Conservation (phyloP, 371 early-diverging fungal species). For the Mortierella sp. region DNA sequence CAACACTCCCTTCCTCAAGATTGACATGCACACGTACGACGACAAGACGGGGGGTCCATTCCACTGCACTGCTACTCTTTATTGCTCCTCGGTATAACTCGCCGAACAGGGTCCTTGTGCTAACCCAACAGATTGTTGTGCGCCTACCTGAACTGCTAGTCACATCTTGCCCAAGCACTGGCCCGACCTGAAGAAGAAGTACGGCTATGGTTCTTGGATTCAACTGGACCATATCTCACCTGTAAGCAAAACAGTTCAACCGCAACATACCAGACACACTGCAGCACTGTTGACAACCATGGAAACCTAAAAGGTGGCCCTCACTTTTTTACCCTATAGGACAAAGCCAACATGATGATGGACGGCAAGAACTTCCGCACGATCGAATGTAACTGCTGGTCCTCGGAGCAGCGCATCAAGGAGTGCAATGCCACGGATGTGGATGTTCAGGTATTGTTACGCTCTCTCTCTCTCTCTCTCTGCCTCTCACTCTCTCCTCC, state of each 20-base stretch:
- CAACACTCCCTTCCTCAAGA: conserved; percentile 55
- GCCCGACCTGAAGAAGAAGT: conserved; percentile 71
- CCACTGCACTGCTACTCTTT: neutral
- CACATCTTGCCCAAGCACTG: conserved; percentile 75
- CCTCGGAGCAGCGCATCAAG: conserved; percentile 64
- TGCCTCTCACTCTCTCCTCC: too few species aligned
- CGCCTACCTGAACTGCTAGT: conserved; percentile 33
- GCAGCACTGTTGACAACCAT: too few species aligned
- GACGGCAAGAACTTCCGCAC: conserved; percentile 77
- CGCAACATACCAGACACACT: too few species aligned
- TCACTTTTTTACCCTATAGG: conserved; percentile 27
- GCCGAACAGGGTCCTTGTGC: too few species aligned
- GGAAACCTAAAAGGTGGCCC: neutral
- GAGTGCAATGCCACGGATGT: conserved; percentile 64
- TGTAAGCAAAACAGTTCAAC: conserved; percentile 30
- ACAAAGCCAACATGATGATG: conserved; percentile 73
- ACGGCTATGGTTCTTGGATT: conserved; percentile 71
- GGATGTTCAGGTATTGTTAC: conserved; percentile 64
- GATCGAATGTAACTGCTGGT: conserved; percentile 79
- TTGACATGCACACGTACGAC: conserved; percentile 55
- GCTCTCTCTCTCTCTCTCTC: neutral
- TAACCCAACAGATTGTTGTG: too few species aligned
- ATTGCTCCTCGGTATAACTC: neutral
- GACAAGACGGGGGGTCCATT: neutral
- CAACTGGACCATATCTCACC: conserved; percentile 59